Evolutionary conservation across 2,329 filamentous ascomycete genomes (phyloP).

Genomic region (Fusarium sp.): DNA sequence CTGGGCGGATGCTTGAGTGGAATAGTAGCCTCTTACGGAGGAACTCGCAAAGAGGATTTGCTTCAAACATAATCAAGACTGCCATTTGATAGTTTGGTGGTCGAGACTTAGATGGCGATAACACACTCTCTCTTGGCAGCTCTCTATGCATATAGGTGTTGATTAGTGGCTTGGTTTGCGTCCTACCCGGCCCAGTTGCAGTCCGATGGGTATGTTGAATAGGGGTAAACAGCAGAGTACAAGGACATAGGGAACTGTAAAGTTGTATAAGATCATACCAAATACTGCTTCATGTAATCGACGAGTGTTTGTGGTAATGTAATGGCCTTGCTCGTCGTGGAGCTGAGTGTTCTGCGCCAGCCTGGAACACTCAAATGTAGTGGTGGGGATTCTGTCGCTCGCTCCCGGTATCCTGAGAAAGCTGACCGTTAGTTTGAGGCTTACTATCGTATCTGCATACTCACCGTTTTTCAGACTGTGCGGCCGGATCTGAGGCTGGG

Average conservation of each 20-base stretch:
- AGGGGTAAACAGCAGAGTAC: not conserved
- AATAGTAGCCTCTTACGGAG: not conserved
- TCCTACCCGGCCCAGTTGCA: too few species aligned
- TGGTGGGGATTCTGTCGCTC: too few species aligned
- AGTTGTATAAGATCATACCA: not conserved
- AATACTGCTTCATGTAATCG: not conserved
- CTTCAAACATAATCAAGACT: not conserved
- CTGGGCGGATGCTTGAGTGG: too few species aligned
- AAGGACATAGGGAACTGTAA: not conserved
- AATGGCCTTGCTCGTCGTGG: not conserved
- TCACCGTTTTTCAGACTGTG: too few species aligned
- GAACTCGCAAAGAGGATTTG: not conserved
- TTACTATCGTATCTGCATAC: accelerated
- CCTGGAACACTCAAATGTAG: too few species aligned
- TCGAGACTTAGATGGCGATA: too few species aligned
- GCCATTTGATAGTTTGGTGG: not conserved
- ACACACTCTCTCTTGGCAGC: not conserved
- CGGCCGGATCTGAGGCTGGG: not conserved
- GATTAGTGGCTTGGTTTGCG: too few species aligned
- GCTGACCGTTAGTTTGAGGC: accelerated
- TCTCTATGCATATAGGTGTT: too few species aligned
- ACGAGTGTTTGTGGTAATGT: not conserved
- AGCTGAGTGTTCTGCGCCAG: not conserved
- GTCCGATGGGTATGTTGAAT: not conserved
- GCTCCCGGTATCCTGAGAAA: too few species aligned